Base-by-base conservation (phyloP, 1,284 basidiomycete species). In the Ganoderma multipileum region DNA sequence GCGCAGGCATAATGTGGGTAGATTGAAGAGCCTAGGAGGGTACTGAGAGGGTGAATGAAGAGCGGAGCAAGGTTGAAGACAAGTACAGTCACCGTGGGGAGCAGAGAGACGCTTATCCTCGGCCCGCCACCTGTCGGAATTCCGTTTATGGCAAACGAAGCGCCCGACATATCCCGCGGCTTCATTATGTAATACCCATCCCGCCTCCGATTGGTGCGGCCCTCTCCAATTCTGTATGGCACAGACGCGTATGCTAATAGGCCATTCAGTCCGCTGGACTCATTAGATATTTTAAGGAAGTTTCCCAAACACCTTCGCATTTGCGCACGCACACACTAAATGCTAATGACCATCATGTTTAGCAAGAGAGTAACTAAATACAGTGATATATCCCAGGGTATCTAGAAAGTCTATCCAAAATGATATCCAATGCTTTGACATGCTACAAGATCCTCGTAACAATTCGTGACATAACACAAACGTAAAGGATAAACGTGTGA, bases 41-140 rank as follows among this genome's bases (percentile, higher is more conserved):
- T 16, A 26, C 23, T 44, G 44, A 23, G 58, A 38, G 64, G 47
- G 61, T 44, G 30, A 20, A 58, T 60, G 18, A 20, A n/a, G 26
- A 50, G 36, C 44, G 26, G 61, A 39, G 60, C n/a, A 12, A 36
- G 38, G 12, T 14, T 42, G 57, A 4, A 38, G 20, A 38, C 18
- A 42, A 54, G 44, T 71, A 82, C 55, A 38, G 55, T 38, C 55
- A 36, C 30, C 55, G 75, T 69, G 73, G 47, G 12, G 79, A 73
- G 23, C 76, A 71, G 76, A 78, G 52, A 54, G 57, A 58, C 57
- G 57, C 57, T 23, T 23, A 23, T n/a, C 20, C 58, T 59, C 58
- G 58, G 38, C 23, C 23, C 58, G 38, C 58, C 23, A 23, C 47
- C 12, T 26, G 26, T 50, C 3, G 47, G 11, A 8, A 16, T 36